phyloP scores from a whole-genome alignment of 306 rosid genomes.

The Pyrus communis region DNA sequence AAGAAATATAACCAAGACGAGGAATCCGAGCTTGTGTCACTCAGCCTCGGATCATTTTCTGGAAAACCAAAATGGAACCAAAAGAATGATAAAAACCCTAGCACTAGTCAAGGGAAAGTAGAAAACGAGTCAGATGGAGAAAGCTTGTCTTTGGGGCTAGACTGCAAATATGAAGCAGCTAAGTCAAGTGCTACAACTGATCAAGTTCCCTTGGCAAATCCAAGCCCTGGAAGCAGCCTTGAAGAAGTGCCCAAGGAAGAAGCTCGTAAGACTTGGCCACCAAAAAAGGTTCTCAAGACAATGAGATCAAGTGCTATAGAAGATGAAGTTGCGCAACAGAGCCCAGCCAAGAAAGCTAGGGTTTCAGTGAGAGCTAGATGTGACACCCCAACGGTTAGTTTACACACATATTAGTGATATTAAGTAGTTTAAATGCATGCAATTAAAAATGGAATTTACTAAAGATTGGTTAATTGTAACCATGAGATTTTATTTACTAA shows the following conservation, averaged over 20 bases:
- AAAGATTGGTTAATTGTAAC: neutral
- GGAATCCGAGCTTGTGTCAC: constrained; percentile 61
- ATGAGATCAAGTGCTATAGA: constrained; percentile 30
- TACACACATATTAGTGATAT: neutral
- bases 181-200: constrained; percentile 33
- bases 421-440: neutral
- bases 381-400: constrained; percentile 73
- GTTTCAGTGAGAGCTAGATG: constrained; percentile 85
- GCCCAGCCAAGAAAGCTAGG: constrained; percentile 66
- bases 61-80: constrained; percentile 27
- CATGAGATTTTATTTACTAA: neutral
- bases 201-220: constrained; percentile 22
- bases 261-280: constrained; percentile 50
- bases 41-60: constrained; percentile 60
- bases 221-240: constrained; percentile 40
- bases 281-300: constrained; percentile 30
- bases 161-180: constrained; percentile 44
- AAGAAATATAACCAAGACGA: constrained; percentile 11
- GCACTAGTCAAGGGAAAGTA: neutral
- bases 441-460: neutral
- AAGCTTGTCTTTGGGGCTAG: constrained; percentile 60
- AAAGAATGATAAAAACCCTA: constrained; percentile 21
- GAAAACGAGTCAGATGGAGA: constrained; percentile 21
- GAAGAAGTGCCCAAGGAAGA: constrained; percentile 48
- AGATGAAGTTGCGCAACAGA: constrained; percentile 62